Percentiles rank a stretch among this genome's conserved stretches.
These are phyloP conservation scores for Wallemia mellicola DNA, from an alignment of 1,284 basidiomycete genomes.

Conservation along the genomic window DNA sequence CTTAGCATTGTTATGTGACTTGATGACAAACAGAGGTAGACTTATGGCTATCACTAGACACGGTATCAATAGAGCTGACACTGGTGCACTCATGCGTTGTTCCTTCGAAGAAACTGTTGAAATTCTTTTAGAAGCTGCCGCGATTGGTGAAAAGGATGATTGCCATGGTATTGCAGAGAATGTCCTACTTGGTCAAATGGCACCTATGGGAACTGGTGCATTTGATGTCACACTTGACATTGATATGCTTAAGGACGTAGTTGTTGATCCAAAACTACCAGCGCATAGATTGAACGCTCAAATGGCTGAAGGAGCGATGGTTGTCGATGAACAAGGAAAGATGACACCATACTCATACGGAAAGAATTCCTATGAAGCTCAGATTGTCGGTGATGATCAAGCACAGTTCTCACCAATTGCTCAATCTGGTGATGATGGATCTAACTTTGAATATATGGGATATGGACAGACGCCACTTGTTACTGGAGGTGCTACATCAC, in stretches of 20 bases:
- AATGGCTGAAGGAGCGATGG: conserved; percentile 65
- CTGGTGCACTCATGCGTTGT: conserved; percentile 86
- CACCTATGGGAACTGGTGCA: conserved; percentile 82
- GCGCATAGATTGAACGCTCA: conserved; percentile 49
- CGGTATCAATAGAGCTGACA: conserved; percentile 93
- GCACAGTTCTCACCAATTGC: conserved; percentile 85
- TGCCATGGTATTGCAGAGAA: conserved; percentile 96
- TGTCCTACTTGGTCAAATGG: conserved; percentile 94
- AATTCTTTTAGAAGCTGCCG: conserved; percentile 93
- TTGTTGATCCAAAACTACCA: conserved; percentile 64
- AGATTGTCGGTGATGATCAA: conserved; percentile 41
- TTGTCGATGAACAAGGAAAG: conserved; percentile 31
- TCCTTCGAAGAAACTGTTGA: conserved; percentile 99
- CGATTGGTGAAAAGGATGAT: conserved; percentile 89
- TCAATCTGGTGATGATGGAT: conserved; percentile 35
- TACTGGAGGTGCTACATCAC: conserved; percentile 26
- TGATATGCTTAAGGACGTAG: conserved; percentile 95
- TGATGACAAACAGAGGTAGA: conserved; percentile 88
- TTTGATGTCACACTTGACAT: conserved; percentile 92
- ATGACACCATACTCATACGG: conserved; percentile 57
- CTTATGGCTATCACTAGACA: conserved; percentile 98
- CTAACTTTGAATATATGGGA: conserved; percentile 29
- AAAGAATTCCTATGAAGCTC: conserved; percentile 15
- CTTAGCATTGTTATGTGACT: conserved; percentile 72
- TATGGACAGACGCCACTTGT: conserved; percentile 57